Conservation (phyloP, 2,329 filamentous ascomycete genomes). For the Calonectria fujianensis region DNA sequence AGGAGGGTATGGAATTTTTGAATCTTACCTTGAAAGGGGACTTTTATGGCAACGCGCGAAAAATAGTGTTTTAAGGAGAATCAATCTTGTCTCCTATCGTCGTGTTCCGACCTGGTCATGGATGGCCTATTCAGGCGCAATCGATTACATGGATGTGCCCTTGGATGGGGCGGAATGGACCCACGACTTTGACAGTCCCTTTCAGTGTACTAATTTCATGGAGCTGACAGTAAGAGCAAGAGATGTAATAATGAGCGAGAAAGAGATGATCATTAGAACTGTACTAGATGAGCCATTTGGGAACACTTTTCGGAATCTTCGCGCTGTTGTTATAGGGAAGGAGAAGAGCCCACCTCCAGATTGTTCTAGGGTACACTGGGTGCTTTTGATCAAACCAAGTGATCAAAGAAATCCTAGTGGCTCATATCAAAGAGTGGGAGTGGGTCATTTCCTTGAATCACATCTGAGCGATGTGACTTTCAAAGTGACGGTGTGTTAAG, state of each 20-base stretch:
- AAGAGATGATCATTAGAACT: background rate
- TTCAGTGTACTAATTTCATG: background rate
- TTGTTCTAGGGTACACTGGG: background rate
- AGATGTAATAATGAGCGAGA: background rate
- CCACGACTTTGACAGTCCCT: background rate
- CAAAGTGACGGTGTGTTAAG: background rate
- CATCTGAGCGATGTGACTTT: background rate
- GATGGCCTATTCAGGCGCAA: slow-evolving; percentile 17
- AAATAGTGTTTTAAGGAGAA: background rate
- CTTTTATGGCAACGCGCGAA: background rate
- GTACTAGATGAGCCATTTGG: background rate
- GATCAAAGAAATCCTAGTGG: background rate
- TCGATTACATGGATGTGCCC: background rate
- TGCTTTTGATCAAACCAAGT: background rate
- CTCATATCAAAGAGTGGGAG: background rate
- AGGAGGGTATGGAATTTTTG: background rate
- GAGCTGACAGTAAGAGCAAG: background rate
- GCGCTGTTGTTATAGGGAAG: background rate
- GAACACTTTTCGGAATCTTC: background rate
- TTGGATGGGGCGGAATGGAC: slow-evolving; percentile 7
- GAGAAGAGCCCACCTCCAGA: background rate
- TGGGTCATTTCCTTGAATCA: background rate
- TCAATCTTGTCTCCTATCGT: background rate
- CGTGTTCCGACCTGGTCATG: slow-evolving; percentile 6
- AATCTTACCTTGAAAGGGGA: background rate